Base-by-base conservation (phyloP, 2,329 filamentous ascomycete species). In the Pseudocercospora cruenta region DNA sequence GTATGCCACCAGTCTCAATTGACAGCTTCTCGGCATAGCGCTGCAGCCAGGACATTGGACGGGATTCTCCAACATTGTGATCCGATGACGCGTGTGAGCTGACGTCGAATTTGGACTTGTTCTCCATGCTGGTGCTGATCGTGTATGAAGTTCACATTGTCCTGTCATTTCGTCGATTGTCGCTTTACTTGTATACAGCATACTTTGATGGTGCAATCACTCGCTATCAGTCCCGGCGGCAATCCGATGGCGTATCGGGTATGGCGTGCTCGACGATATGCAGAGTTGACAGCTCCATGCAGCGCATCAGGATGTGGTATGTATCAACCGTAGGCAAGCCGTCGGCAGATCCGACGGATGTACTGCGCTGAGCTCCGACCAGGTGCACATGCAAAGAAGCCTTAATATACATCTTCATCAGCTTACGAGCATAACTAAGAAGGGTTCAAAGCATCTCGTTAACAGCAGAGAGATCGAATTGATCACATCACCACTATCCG, bases 1-100 rank as follows among this genome's bases (percentile, higher is more conserved):
- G 62, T 26, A 63, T 68, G 16, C 66, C 63, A 47, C 62, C 65
- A n/a, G 53, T 65, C 31, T 67, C 62, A 51, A 67, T 57, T 2
- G 61, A 59, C 21, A 67, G 54, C 62, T 60, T 58, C 49, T 62
- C 19, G 24, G 33, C 58, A 43, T 55, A 31, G n/a, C 22, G 19
- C 19, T 54, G 47, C 49, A 59, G 43, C 24, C 21, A 45, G 4
- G 9, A 12, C 24, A 33, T 19, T 22, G 19, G 22, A 24, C 59
- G 19, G 16, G 33, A 19, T 14, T 31, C 43, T 16, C 45, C 16
- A 16, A 61, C 58, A 31, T 61, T 24, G 24, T n/a, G 16, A 12
- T 9, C 9, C 5, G 54, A 58, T 3, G 54, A 22, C 12, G 10
- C 26, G 6, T 12, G 6, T 19, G 54, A 58, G 28, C 28, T 58